Conservation (phyloP, 805 yeast species). For the Saccharomycopsis sp. region DNA sequence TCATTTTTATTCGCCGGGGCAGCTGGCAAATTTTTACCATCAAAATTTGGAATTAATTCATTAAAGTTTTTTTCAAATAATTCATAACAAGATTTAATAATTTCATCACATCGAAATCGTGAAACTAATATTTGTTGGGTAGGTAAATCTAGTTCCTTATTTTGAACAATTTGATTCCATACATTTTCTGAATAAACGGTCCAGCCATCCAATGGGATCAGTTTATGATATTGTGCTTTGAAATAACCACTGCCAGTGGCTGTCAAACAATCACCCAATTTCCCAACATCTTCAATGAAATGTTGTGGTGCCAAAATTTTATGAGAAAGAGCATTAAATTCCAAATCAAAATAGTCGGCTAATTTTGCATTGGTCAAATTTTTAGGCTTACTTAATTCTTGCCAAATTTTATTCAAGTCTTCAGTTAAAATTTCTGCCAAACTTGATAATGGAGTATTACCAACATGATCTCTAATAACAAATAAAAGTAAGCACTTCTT, state of each 20-base stretch:
- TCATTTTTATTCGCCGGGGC: slow-evolving; percentile 13
- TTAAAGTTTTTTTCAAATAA: slow-evolving; percentile 35
- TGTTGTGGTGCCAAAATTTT: slow-evolving; percentile 73
- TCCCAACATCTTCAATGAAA: slow-evolving; percentile 53
- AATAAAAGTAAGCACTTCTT: slow-evolving; percentile 69
- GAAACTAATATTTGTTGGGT: slow-evolving; percentile 96
- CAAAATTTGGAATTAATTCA: slow-evolving; percentile 25
- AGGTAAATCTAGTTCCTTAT: slow-evolving; percentile 92
- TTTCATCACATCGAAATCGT: slow-evolving; percentile 89
- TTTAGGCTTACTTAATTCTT: slow-evolving; percentile 62
- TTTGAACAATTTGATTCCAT: slow-evolving; percentile 90
- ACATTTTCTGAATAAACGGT: slow-evolving; percentile 80
- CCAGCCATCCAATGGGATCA: slow-evolving; percentile 95
- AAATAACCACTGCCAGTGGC: slow-evolving; percentile 38
- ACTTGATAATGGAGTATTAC: slow-evolving; percentile 73
- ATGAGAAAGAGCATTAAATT: slow-evolving; percentile 77
- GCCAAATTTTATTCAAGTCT: slow-evolving; percentile 79
- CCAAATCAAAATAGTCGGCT: slow-evolving; percentile 76
- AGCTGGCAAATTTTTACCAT: slow-evolving; percentile 24
- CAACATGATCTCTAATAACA: slow-evolving; percentile 89
- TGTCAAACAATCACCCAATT: slow-evolving; percentile 45
- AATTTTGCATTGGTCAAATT: slow-evolving; percentile 49
- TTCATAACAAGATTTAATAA: slow-evolving; percentile 47
- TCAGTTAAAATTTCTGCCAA: slow-evolving; percentile 59
- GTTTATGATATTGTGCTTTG: slow-evolving; percentile 68